phyloP scores from a whole-genome alignment of 2,329 filamentous ascomycete genomes.

The Gyromitra esculenta region DNA sequence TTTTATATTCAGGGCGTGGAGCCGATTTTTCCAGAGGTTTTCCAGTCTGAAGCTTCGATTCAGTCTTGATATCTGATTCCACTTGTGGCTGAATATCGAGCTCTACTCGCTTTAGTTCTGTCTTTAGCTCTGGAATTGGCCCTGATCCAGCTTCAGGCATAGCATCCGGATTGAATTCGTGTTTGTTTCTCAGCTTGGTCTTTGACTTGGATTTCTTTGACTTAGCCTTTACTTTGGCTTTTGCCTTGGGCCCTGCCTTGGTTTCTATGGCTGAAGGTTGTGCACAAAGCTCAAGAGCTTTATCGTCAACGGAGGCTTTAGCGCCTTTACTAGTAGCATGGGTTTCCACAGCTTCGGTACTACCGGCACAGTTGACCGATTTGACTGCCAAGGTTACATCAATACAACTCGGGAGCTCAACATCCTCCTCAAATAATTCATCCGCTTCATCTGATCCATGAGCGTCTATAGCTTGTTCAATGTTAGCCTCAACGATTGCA shows the following conservation, averaged over 20 bases:
- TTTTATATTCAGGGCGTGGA: not conserved
- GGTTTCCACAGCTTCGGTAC: not conserved
- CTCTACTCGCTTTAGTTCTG: not conserved
- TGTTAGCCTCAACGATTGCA: not conserved
- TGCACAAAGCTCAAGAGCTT: not conserved
- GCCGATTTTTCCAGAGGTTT: not conserved
- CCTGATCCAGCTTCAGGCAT: not conserved
- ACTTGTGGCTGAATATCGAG: not conserved
- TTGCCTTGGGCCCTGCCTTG: not conserved
- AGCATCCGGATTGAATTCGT: not conserved
- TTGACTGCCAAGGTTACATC: not conserved
- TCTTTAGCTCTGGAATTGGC: not conserved
- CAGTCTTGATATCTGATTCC: not conserved
- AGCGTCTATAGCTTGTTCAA: not conserved
- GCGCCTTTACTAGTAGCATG: not conserved
- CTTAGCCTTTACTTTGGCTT: not conserved
- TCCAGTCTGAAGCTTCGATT: not conserved
- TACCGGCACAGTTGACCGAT: not conserved
- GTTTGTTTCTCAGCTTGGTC: not conserved
- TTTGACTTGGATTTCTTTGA: conserved; percentile 19
- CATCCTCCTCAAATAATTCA: not conserved
- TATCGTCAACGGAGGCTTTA: not conserved
- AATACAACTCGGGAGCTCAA: not conserved
- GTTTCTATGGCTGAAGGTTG: not conserved
- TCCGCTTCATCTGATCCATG: not conserved